These are phyloP conservation scores for Malania oleifera DNA, from an alignment of 164 flowering plant genomes.

Conservation along the genomic window DNA sequence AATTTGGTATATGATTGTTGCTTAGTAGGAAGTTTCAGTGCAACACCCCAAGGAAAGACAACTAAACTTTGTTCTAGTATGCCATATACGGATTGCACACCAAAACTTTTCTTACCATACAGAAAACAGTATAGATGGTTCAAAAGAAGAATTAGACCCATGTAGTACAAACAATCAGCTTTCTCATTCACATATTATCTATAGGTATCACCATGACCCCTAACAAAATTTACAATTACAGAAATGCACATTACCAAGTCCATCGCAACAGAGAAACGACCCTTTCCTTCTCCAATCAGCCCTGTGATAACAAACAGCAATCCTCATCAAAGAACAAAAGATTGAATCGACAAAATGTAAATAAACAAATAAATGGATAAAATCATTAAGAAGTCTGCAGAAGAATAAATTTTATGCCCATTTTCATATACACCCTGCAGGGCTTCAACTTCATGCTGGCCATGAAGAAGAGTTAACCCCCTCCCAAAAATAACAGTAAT, in stretches of 20 bases:
- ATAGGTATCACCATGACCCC: not conserved
- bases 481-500: not conserved
- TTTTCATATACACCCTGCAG: no score
- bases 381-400: no score
- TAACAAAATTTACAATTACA: not conserved
- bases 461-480: no score
- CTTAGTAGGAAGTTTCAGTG: slow-evolving; percentile 15
- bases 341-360: not conserved
- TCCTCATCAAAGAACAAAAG: not conserved
- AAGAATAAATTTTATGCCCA: no score
- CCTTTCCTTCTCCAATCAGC: slow-evolving; percentile 52
- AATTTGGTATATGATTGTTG: not conserved
- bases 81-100: no score
- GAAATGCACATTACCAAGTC: slow-evolving; percentile 59
- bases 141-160: not conserved
- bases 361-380: not conserved
- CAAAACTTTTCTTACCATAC: no score
- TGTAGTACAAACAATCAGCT: not conserved
- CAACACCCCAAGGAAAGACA: not conserved
- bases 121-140: no score
- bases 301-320: slow-evolving; percentile 38
- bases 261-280: slow-evolving; percentile 69
- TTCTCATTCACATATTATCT: not conserved
- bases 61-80: not conserved
- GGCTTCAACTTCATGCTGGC: no score